Conservation (phyloP, 2,329 filamentous ascomycete genomes). For the Colletotrichum abscissum region DNA sequence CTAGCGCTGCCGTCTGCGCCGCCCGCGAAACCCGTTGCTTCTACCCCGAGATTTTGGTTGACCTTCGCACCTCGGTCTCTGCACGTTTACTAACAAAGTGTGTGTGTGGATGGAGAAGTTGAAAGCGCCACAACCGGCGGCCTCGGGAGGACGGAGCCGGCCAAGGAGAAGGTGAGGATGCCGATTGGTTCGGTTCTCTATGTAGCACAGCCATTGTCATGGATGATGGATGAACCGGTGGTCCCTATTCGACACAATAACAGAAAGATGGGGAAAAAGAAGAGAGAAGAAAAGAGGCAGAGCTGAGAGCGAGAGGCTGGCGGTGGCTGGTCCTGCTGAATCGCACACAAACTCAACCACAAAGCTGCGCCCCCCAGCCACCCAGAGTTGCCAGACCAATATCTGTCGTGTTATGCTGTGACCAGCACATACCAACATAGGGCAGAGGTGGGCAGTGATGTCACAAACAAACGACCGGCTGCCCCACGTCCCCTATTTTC, state of each 20-base stretch:
- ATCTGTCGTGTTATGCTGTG: neutral
- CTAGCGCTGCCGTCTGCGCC: neutral
- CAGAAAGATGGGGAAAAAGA: neutral
- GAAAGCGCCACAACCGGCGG: neutral
- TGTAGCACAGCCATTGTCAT: neutral
- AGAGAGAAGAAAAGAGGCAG: neutral
- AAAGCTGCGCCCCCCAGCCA: slow-evolving; percentile 1
- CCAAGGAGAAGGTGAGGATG: neutral
- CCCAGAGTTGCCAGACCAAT: neutral
- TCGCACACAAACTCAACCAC: neutral
- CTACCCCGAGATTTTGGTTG: neutral
- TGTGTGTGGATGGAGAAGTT: neutral
- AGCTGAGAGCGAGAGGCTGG: neutral
- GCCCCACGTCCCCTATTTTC: slow-evolving; percentile 23
- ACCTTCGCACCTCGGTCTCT: neutral
- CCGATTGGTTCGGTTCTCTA: slow-evolving; percentile 17
- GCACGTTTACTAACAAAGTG: neutral
- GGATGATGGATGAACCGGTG: neutral
- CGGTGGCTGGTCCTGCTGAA: slow-evolving; percentile 6
- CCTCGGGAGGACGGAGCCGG: slow-evolving; percentile 3
- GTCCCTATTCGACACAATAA: neutral
- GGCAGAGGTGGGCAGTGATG: slow-evolving; percentile 20
- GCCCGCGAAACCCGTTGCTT: neutral
- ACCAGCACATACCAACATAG: neutral
- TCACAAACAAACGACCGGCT: slow-evolving; percentile 10